Evolutionary conservation across 163 green algal genomes (phyloP).

Genomic region (Trebouxiophyceae sp.): DNA sequence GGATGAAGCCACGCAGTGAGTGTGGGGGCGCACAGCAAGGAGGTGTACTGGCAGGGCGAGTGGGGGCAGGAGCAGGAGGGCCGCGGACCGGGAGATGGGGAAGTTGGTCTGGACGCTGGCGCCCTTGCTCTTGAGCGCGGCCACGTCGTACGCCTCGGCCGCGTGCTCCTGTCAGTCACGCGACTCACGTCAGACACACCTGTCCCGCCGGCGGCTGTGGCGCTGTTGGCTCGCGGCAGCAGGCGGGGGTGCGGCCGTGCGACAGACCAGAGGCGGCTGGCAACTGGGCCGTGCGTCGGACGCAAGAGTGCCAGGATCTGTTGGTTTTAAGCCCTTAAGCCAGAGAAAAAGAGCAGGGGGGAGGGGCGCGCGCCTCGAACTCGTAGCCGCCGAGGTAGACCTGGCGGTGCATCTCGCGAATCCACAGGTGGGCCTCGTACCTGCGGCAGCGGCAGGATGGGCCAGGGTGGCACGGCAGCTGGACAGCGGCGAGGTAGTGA

Average conservation of each 20-base stretch:
- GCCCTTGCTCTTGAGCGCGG: slow-evolving; percentile 82
- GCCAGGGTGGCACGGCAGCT: not conserved
- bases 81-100: slow-evolving; percentile 31
- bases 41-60: not conserved
- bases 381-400: slow-evolving; percentile 82
- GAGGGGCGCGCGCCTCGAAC: too few relatives aligned
- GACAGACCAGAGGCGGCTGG: not conserved
- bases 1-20: not conserved
- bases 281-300: not conserved
- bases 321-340: too few relatives aligned
- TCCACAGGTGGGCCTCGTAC: slow-evolving; percentile 45
- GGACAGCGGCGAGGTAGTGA: not conserved
- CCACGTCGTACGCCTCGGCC: slow-evolving; percentile 82
- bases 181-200: slow-evolving; percentile 21
- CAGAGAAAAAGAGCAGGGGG: too few relatives aligned
- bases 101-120: slow-evolving; percentile 61
- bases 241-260: not conserved
- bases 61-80: not conserved
- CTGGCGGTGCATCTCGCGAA: slow-evolving; percentile 55
- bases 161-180: too few relatives aligned
- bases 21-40: not conserved
- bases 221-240: slow-evolving; percentile 5
- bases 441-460: slow-evolving; percentile 1
- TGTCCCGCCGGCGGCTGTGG: not conserved
- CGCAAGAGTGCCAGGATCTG: too few relatives aligned